phyloP scores from a whole-genome alignment of 176 grass and related monocot genomes.

The Cymbopogon citratus region DNA sequence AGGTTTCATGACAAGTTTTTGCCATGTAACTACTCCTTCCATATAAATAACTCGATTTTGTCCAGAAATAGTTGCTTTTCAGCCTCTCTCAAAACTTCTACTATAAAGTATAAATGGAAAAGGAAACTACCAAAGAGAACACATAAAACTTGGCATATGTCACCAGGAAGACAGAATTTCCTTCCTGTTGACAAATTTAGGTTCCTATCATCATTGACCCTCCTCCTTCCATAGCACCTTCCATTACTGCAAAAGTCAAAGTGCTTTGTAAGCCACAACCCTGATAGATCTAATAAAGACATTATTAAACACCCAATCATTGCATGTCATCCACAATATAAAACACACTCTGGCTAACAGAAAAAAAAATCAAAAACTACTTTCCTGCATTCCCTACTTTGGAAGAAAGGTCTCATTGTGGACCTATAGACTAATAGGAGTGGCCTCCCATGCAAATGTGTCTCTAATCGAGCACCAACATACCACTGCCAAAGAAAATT shows the following conservation, averaged over 20 bases:
- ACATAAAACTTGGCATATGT: neutral
- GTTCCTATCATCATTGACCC: accelerated
- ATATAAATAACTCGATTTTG: neutral
- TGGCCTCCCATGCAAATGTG: neutral
- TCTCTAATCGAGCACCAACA: neutral
- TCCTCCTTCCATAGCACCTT: neutral
- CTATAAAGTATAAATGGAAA: neutral
- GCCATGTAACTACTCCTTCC: neutral
- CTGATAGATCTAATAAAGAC: neutral
- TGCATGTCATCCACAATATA: neutral
- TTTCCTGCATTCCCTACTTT: neutral
- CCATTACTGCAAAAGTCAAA: neutral
- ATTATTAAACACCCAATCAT: neutral
- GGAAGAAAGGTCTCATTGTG: neutral
- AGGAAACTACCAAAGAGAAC: neutral
- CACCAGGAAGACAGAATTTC: neutral
- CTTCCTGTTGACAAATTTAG: neutral
- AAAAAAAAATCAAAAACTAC: neutral
- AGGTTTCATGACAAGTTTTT: neutral
- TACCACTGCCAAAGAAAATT: neutral
- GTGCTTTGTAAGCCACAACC: neutral
- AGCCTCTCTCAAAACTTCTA: neutral
- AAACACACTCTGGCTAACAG: neutral
- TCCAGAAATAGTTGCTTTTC: neutral
- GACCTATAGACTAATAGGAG: neutral